Evolutionary conservation across 1,284 basidiomycete species (phyloP), one percentile per base, ranked within the genome.

Genomic region (Ganoderma leucocontextum): DNA sequence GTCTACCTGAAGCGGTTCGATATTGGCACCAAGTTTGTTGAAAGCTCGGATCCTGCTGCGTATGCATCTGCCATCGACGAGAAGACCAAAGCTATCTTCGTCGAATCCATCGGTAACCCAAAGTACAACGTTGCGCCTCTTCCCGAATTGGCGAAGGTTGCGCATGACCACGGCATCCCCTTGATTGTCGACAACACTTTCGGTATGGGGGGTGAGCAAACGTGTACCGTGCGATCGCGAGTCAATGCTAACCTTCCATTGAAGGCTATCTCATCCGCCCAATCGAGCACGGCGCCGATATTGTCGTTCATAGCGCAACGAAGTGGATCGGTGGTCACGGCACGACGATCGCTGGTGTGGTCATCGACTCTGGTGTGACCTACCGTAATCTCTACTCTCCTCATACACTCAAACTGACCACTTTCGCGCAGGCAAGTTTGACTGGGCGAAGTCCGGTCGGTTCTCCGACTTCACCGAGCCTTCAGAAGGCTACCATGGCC

Each of bases 261-360:
- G 15, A 12, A 88, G 90, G 92, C 19, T 95, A 92, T 76, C 83
- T 94, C 44, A 79, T 92, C 65, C 84, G 87, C 4, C 94, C 95
- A 12, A 90, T 96, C 67, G 87, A 92, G 35, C 86, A 90, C 71
- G 95, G 95, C 35, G 95, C 94, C 9, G 55, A 97, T 76, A 93
- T 97, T 67, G 86, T 96, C 85, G 92, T 95, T 8, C 92, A 96
- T 81, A 93, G 91, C 68, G 94, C 94, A 0, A 96, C 95, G 4
- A 96, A 97, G 78, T 96, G 95, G 95, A 95, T 96, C 63, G 92
- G 94, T 38, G 94, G 95, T 0, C 95, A 95, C 78, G 95, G 95
- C 67, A 96, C 92, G 2, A 95, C 94, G 35, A 95, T 97, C 62
- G 95, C 86, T 6, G 95, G 95, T 68, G 90, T 96, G 25, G 84